A percentile compares a stretch with the other conserved stretches of the same genome.
Conservation (phyloP, 2,329 filamentous ascomycete genomes). For the Aspergillus calidoustus region DNA sequence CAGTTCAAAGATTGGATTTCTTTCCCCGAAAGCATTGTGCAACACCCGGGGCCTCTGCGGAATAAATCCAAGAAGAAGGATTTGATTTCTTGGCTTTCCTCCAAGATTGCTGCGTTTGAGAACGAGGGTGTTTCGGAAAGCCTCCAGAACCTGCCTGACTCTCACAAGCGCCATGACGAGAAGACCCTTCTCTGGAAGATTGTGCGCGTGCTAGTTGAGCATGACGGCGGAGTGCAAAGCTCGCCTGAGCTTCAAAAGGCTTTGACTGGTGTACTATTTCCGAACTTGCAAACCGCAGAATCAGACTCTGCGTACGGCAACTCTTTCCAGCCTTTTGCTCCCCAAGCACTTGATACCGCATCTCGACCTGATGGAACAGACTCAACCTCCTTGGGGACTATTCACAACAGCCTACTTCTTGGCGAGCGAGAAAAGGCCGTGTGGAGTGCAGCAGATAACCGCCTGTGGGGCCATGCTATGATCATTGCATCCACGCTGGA, state of each 20-base stretch:
- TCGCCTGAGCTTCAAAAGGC: constrained; percentile 72
- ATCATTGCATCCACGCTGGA: constrained; percentile 83
- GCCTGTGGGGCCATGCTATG: constrained; percentile 96
- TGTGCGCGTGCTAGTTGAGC: constrained; percentile 77
- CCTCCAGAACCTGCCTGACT: constrained; percentile 55
- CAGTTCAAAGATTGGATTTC: constrained; percentile 75
- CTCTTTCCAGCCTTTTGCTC: constrained; percentile 36
- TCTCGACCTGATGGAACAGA: constrained; percentile 71
- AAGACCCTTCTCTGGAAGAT: constrained; percentile 87
- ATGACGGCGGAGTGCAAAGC: constrained; percentile 82
- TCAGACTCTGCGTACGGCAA: constrained; percentile 31
- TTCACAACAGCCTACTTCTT: constrained; percentile 73
- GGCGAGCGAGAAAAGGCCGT: constrained; percentile 90
- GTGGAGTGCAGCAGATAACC: constrained; percentile 90
- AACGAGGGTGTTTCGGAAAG: constrained; percentile 50
- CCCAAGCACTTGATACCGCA: constrained; percentile 38
- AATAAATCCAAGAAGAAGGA: constrained; percentile 97
- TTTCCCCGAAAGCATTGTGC: constrained; percentile 71
- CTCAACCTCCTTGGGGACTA: constrained; percentile 68
- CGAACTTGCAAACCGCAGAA: constrained; percentile 51
- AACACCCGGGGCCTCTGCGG: constrained; percentile 88
- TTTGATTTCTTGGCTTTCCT: constrained; percentile 75
- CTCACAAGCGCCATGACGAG: constrained; percentile 74
- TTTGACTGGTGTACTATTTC: constrained; percentile 74
- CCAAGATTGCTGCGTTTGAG: constrained; percentile 76